Conservation (phyloP, 2,329 filamentous ascomycete species). For the Aspergillus oerlinghausenensis region DNA sequence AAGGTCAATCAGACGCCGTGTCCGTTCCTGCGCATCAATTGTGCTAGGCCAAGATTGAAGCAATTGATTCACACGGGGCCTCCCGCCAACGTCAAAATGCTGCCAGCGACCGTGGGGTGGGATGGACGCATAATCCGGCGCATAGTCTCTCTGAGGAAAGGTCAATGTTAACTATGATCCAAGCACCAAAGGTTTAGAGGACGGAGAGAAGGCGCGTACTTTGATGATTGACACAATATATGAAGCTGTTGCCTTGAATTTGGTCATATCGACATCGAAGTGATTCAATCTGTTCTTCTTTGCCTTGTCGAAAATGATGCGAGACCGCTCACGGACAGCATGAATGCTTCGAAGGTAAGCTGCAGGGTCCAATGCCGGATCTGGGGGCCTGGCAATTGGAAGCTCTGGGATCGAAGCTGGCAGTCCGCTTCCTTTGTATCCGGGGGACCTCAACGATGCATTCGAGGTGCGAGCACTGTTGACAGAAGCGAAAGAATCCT, state of each 20-base stretch:
- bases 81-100: constrained; percentile 57
- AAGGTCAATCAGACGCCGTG: constrained; percentile 56
- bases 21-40: constrained; percentile 47
- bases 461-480: constrained; percentile 43
- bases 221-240: constrained; percentile 95
- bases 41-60: constrained; percentile 48
- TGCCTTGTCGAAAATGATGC: constrained; percentile 70
- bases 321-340: constrained; percentile 76
- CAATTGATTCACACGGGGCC: constrained; percentile 49
- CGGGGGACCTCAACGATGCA: constrained; percentile 48
- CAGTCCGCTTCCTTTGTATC: constrained; percentile 44
- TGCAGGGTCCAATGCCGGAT: constrained; percentile 81
- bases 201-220: constrained; percentile 47
- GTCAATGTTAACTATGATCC: constrained; percentile 5
- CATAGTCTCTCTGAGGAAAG: constrained; percentile 59
- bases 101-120: constrained; percentile 74
- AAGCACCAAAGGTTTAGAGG: constrained; percentile 5
- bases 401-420: constrained; percentile 63
- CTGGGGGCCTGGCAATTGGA: constrained; percentile 76
- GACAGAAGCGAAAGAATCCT: constrained; percentile 36
- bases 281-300: constrained; percentile 72
- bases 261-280: constrained; percentile 82
- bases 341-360: constrained; percentile 87
- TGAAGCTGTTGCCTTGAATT: constrained; percentile 75
- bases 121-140: constrained; percentile 65